phyloP scores from a whole-genome alignment of 495 filamentous ascomycete species.

The Chaetomium fimeti region DNA sequence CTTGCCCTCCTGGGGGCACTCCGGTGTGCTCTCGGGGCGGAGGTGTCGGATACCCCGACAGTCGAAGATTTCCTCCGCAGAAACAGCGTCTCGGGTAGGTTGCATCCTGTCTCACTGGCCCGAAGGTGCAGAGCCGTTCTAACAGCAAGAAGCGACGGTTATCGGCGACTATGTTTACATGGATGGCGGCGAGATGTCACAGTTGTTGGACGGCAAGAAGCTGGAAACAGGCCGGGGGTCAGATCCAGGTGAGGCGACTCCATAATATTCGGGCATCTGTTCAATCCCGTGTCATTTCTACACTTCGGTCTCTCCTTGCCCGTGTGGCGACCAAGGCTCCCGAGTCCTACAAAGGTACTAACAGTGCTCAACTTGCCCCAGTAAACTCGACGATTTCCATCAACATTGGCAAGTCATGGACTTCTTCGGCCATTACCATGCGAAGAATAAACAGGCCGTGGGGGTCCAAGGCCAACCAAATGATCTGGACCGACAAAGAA shows the following conservation, averaged over 20 bases:
- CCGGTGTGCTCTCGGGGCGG: not conserved
- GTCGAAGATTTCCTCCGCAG: not conserved
- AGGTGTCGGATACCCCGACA: not conserved
- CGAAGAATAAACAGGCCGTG: conserved; percentile 32
- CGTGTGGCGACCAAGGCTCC: not conserved
- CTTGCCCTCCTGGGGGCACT: conserved; percentile 2
- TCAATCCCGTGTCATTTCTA: no score
- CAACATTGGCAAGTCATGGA: conserved; percentile 41
- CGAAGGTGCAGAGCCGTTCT: not conserved
- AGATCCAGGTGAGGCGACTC: not conserved
- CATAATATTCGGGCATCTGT: no score
- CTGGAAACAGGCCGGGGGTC: not conserved
- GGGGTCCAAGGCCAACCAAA: conserved; percentile 27
- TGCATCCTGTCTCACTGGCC: not conserved
- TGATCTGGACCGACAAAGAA: conserved; percentile 32
- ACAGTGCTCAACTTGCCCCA: conserved; percentile 1
- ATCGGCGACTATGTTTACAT: conserved; percentile 28
- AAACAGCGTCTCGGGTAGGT: not conserved
- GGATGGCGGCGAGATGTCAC: conserved; percentile 26
- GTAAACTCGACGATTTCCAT: conserved; percentile 42
- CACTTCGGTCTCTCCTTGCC: no score
- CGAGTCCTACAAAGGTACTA: not conserved
- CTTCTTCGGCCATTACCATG: conserved; percentile 30
- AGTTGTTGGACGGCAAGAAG: conserved; percentile 11
- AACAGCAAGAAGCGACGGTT: conserved; percentile 15